Evolutionary conservation across 768 basidiomycete species (phyloP).

Genomic region (Trametes maxima): DNA sequence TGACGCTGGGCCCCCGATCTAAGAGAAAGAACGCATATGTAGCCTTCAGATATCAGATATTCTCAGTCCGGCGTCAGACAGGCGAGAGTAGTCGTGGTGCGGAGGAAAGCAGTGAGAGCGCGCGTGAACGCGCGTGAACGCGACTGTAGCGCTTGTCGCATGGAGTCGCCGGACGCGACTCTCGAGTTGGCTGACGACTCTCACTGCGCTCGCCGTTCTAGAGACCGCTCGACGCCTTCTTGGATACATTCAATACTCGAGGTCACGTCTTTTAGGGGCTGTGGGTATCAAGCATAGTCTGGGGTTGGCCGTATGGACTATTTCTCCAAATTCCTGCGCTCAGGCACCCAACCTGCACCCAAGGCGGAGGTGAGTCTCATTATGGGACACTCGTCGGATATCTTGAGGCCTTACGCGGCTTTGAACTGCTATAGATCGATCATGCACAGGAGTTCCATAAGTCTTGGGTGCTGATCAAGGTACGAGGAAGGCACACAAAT

Average conservation of each 20-base stretch:
- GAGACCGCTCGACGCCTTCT: too few relatives aligned
- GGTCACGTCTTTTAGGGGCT: not conserved
- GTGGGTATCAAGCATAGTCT: not conserved
- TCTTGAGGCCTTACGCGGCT: not conserved
- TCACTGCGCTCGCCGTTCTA: not conserved
- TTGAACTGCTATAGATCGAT: constrained; percentile 41
- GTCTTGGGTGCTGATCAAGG: constrained; percentile 79
- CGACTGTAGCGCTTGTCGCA: constrained; percentile 1
- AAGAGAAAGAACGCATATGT: not conserved
- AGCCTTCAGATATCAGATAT: not conserved
- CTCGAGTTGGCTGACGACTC: not conserved
- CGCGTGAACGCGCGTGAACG: not conserved
- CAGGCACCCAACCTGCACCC: constrained; percentile 44
- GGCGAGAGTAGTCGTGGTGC: too few relatives aligned
- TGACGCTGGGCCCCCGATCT: not conserved
- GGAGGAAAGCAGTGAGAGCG: too few relatives aligned
- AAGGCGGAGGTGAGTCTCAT: constrained; percentile 45
- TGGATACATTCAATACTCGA: not conserved
- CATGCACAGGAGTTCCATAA: constrained; percentile 72
- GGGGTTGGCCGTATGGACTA: constrained; percentile 64
- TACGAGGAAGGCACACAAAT: constrained; percentile 31
- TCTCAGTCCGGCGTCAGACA: not conserved
- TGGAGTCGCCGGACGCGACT: not conserved
- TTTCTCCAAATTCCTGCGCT: constrained; percentile 77
- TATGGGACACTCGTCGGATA: not conserved